Conservation (phyloP, 768 basidiomycete species). For the Psilocybe azurescens region DNA sequence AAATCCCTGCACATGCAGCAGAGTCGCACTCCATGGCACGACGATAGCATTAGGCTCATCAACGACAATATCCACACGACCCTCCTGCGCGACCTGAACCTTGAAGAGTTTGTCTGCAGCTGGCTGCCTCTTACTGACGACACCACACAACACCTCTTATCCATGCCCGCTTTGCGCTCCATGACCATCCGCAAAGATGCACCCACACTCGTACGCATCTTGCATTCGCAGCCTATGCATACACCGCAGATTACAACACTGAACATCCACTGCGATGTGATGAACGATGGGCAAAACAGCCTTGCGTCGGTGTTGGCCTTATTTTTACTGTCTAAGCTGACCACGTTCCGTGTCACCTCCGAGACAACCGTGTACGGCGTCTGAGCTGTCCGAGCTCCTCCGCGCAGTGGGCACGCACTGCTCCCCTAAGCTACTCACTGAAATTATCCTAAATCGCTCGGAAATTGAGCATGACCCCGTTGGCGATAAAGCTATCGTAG, state of each 20-base stretch:
- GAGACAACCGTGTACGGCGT: not conserved
- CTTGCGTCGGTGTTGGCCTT: not conserved
- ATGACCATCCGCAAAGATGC: not conserved
- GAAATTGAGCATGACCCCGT: not conserved
- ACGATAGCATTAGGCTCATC: not conserved
- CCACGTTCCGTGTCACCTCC: not conserved
- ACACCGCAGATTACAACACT: not conserved
- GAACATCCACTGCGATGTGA: not conserved
- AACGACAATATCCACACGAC: not conserved
- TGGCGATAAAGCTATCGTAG: too few relatives aligned
- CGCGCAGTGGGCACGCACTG: not conserved
- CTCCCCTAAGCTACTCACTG: not conserved
- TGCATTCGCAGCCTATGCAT: not conserved
- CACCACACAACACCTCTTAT: not conserved
- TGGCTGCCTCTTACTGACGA: constrained; percentile 8
- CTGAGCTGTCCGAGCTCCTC: constrained; percentile 1
- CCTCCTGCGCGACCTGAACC: not conserved
- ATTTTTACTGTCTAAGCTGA: constrained; percentile 3
- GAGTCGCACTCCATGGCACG: not conserved
- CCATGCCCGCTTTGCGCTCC: constrained; percentile 8
- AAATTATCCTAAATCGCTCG: not conserved
- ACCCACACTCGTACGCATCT: not conserved
- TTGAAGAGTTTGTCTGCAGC: constrained; percentile 14
- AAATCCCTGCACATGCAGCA: not conserved
- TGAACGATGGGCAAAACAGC: not conserved